phyloP scores from a whole-genome alignment of 768 basidiomycete genomes.

The Sistotremastrum suecicum region DNA sequence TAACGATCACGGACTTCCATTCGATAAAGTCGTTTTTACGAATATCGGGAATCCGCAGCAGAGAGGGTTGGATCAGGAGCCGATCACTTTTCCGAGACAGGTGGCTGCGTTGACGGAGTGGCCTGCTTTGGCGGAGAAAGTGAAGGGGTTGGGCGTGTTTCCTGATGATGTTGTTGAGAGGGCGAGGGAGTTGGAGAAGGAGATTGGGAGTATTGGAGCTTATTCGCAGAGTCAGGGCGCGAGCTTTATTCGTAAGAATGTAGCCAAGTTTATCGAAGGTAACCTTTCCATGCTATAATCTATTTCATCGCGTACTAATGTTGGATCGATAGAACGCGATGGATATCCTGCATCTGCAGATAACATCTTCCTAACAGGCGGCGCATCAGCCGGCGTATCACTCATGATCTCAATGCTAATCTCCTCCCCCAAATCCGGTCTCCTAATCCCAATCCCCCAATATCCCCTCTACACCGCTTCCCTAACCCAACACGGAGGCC shows the following conservation, averaged over 20 bases:
- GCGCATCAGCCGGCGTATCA: conserved; percentile 90
- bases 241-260: conserved; percentile 71
- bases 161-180: conserved; percentile 76
- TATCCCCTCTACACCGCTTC: conserved; percentile 97
- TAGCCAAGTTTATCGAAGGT: conserved; percentile 87
- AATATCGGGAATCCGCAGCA: conserved; percentile 99
- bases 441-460: conserved; percentile 95
- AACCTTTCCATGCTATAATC: conserved; percentile 11
- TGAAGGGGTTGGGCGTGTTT: conserved; percentile 50
- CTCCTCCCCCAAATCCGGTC: conserved; percentile 47
- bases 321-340: conserved; percentile 54
- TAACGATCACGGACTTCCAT: conserved; percentile 69
- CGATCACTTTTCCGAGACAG: conserved; percentile 88
- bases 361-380: conserved; percentile 88
- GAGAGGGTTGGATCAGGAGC: conserved; percentile 82
- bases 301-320: background rate
- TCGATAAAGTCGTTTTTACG: conserved; percentile 78
- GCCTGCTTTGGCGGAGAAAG: conserved; percentile 67
- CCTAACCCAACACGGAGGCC: conserved; percentile 73
- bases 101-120: conserved; percentile 88
- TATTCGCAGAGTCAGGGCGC: conserved; percentile 95
- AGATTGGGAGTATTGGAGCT: conserved; percentile 88
- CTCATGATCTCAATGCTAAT: conserved; percentile 73
- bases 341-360: conserved; percentile 72
- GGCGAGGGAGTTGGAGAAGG: conserved; percentile 62